Base-by-base conservation (phyloP, 2,329 filamentous ascomycete species). In the Aspergillus luchuensis region DNA sequence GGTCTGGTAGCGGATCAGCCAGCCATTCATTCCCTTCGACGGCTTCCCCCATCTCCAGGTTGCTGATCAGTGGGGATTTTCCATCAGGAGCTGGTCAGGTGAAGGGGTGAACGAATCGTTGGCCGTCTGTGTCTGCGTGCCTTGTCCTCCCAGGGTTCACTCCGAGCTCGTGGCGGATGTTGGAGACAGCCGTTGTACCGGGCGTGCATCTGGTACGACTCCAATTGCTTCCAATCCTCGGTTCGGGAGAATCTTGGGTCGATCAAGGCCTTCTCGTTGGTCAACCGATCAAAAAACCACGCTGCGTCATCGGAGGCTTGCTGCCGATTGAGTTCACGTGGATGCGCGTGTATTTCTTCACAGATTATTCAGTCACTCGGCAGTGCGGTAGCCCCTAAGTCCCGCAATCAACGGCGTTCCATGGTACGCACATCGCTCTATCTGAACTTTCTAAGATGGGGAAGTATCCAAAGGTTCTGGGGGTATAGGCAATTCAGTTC, bases 161-260 rank as follows among this genome's bases (percentile, higher is more conserved):
- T 43, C 28, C 30, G 10, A 33, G 33, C 30, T 59, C 54, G 33
- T 48, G 45, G 45, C 43, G 28, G 15, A 30, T 57, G 39, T 57
- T 61, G 58, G 58, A 53, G 54, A 52, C 54, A 53, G 48, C 58
- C 54, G 58, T 60, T 60, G 36, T 51, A n/a, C 48, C 15, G 52
- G 33, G 48, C 48, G 38, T 39, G 49, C 36, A 30, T 57, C 8
- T 51, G 57, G 51, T 41, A 53, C 30, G 51, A 61, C 59, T 61
- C 59, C 59, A 59, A 61, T 25, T 52, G 28, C 28, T 48, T 56
- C 52, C 56, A 43, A 19, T 23, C 30, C 30, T 47, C 57, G 59
- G 59, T 59, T 61, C 56, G 57, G 49, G 30, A 17, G 39, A 28
- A 59, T 61, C 48, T 17, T 43, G 52, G 25, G 38, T 45, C 51